Base-by-base conservation (phyloP, 1,139 yeast species). In the Meyerozyma sp. region DNA sequence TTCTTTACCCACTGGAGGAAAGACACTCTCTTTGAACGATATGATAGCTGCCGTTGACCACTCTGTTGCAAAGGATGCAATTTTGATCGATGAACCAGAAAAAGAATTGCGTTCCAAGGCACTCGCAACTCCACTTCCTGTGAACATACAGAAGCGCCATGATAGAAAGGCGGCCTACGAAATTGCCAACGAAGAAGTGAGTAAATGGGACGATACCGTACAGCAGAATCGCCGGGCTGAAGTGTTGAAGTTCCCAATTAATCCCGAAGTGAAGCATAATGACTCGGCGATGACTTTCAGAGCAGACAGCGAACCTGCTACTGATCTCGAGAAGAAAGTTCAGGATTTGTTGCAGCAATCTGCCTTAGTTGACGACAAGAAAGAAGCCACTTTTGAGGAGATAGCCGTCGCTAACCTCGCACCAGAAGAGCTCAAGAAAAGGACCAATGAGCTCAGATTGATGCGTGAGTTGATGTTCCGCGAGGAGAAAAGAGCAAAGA, bases 401-500 rank as follows among this genome's bases (percentile, higher is more conserved):
- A 77, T 89, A 37, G 93, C 89, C 11, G 78, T 84, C n/a, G 89
- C 94, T 2, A 83, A 85, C 54, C 65, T 93, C 61, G 75, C 94
- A 0, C 79, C 85, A 25, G 95, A 86, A 49, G 98, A 94, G 43
- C 68, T 91, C 67, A 70, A 73, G 48, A 80, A 82, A 58, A 78
- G 95, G 51, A 84, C 95, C 11, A 78, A 81, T 46, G 96, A 93
- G 63, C 75, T 93, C 52, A 77, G 98, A 54, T 66, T 85, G 57
- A 90, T 90, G 97, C 79, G 98, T 51, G 98, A 93, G 58, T 76
- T 93, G 50, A 88, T 93, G 95, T 93, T 90, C 66, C 78, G 98
- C 58, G 97, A 93, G 57, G 97, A 93, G 67, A 80, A 83, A 57
- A 84, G 88, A 59, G 90, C 98, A 18, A 89, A 80, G 62, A 78